phyloP scores from a whole-genome alignment of 345 rosid species.

The Euphorbia lathyris region DNA sequence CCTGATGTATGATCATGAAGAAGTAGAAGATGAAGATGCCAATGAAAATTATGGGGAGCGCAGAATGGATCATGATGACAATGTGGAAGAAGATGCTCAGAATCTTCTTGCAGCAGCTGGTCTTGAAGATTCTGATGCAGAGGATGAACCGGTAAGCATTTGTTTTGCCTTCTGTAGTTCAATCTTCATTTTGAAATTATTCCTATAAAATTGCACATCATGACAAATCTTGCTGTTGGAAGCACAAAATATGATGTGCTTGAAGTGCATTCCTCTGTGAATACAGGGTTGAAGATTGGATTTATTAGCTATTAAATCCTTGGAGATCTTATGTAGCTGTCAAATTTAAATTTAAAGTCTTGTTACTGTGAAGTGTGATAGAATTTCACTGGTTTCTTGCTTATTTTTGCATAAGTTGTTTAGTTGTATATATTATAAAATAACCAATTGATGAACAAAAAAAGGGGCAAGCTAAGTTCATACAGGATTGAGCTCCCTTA shows the following conservation, averaged over 20 bases:
- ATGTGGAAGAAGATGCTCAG: conserved; percentile 66
- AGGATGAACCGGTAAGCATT: conserved; percentile 48
- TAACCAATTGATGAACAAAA: too few species aligned
- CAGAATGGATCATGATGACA: conserved; percentile 48
- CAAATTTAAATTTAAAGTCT: too few species aligned
- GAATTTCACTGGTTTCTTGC: too few species aligned
- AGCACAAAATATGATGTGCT: not conserved
- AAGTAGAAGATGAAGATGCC: conserved; percentile 65
- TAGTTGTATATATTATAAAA: too few species aligned
- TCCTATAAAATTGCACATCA: not conserved
- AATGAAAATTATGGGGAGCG: conserved; percentile 49
- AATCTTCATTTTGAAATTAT: not conserved
- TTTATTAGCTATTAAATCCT: not conserved
- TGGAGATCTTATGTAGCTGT: not conserved
- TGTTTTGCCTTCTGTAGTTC: not conserved
- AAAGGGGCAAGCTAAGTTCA: too few species aligned
- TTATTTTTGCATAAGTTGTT: too few species aligned
- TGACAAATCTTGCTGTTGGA: conserved; percentile 5
- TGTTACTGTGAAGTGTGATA: too few species aligned
- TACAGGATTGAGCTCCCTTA: too few species aligned
- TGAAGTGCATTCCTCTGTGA: not conserved
- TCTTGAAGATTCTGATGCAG: conserved; percentile 89
- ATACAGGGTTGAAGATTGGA: too few species aligned
- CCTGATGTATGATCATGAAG: conserved; percentile 66
- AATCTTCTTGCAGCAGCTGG: conserved; percentile 91